Percentiles rank a stretch among this genome's conserved stretches.
These are phyloP conservation scores for Gaeumannomyces tritici DNA, from an alignment of 2,329 filamentous ascomycete genomes.

Conservation along the genomic window DNA sequence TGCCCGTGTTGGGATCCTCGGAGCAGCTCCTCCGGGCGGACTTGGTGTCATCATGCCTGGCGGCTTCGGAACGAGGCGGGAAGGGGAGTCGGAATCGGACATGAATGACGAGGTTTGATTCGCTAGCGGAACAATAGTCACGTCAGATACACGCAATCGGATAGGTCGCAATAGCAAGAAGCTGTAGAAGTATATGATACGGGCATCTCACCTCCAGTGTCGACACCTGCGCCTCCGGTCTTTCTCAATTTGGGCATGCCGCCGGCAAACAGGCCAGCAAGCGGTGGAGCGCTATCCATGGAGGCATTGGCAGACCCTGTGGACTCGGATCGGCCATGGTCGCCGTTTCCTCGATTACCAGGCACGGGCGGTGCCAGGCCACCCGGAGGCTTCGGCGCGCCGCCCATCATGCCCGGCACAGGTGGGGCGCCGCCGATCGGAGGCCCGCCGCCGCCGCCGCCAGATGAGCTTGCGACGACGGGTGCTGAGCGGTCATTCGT, in stretches of 20 bases:
- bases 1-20: slow-evolving; percentile 47
- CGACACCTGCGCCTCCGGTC: slow-evolving; percentile 61
- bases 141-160: background rate
- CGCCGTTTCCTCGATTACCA: slow-evolving; percentile 65
- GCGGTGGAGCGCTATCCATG: slow-evolving; percentile 60
- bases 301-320: slow-evolving; percentile 29
- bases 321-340: slow-evolving; percentile 36
- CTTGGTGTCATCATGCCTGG: slow-evolving; percentile 45
- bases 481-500: slow-evolving; percentile 92
- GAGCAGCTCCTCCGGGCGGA: slow-evolving; percentile 49
- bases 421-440: slow-evolving; percentile 33
- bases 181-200: background rate
- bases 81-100: slow-evolving; percentile 66
- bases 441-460: slow-evolving; percentile 10
- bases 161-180: background rate
- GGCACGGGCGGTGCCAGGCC: slow-evolving; percentile 65
- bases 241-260: slow-evolving; percentile 95
- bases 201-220: slow-evolving; percentile 53
- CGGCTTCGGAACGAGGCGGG: slow-evolving; percentile 40
- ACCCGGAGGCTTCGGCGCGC: slow-evolving; percentile 45
- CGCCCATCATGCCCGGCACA: slow-evolving; percentile 59
- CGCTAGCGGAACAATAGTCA: slow-evolving; percentile 28
- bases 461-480: slow-evolving; percentile 46
- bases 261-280: slow-evolving; percentile 81
- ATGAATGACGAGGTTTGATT: slow-evolving; percentile 63